Percentiles rank a stretch among this genome's conserved stretches.
Conservation (phyloP, 345 rosid species). For the Populus tremula region DNA sequence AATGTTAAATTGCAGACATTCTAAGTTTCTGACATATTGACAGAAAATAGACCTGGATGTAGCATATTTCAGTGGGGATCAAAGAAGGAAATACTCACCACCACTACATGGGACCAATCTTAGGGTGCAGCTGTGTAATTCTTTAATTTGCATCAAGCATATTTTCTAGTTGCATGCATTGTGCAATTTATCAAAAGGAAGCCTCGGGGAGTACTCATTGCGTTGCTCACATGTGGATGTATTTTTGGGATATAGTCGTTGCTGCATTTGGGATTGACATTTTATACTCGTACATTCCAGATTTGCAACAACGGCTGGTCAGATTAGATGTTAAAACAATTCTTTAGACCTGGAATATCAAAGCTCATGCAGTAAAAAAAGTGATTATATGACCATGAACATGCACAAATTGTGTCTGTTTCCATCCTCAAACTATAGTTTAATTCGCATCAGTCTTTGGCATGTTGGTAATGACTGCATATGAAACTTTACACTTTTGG, state of each 20-base stretch:
- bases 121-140: not conserved
- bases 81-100: not conserved
- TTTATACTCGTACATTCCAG: not conserved
- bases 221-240: not conserved
- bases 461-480: not conserved
- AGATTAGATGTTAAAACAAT: not conserved
- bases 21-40: not conserved
- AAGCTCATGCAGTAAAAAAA: not conserved
- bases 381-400: not conserved
- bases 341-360: not conserved
- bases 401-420: not conserved
- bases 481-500: not conserved
- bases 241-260: not conserved
- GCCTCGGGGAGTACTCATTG: not conserved
- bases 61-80: not conserved
- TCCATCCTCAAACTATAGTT: not conserved
- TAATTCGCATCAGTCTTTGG: not conserved
- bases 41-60: not conserved
- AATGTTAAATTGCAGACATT: constrained; percentile 2
- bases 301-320: not conserved
- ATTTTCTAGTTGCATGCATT: not conserved
- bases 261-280: not conserved
- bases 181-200: not conserved
- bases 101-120: not conserved
- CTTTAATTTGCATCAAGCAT: not conserved